A percentile compares a stretch with the other conserved stretches of the same genome.
phyloP scores from a whole-genome alignment of 1,139 yeast species.

The Protomyces lactucae-debilis region DNA sequence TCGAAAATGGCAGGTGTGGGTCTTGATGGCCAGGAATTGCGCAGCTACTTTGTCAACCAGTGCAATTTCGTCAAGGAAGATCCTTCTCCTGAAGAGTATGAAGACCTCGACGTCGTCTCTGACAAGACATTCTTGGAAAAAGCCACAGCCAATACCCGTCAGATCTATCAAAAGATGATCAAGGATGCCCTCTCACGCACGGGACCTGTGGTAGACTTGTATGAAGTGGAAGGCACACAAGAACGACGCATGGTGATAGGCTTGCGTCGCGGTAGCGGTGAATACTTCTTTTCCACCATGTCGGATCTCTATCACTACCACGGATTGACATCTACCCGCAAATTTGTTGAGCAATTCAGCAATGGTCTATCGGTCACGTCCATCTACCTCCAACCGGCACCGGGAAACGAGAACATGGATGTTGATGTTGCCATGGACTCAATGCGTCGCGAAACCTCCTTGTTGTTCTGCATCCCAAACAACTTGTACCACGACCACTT shows the following conservation, averaged over 20 bases:
- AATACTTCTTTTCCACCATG: slow-evolving; percentile 83
- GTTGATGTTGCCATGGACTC: slow-evolving; percentile 77
- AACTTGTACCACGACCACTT: slow-evolving; percentile 73
- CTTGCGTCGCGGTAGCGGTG: slow-evolving; percentile 75
- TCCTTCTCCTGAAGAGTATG: slow-evolving; percentile 43
- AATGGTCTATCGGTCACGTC: slow-evolving; percentile 85
- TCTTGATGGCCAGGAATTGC: slow-evolving; percentile 50
- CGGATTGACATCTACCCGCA: slow-evolving; percentile 76
- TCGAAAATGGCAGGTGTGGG: slow-evolving; percentile 56
- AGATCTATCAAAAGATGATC: slow-evolving; percentile 68
- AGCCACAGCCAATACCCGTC: slow-evolving; percentile 74
- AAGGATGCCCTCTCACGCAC: slow-evolving; percentile 65
- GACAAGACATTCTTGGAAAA: slow-evolving; percentile 75
- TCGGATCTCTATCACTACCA: slow-evolving; percentile 86
- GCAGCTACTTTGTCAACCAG: slow-evolving; percentile 82
- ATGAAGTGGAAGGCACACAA: slow-evolving; percentile 67
- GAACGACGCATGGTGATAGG: slow-evolving; percentile 89
- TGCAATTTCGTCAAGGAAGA: slow-evolving; percentile 52
- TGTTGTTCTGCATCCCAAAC: slow-evolving; percentile 85
- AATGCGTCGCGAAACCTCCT: slow-evolving; percentile 88
- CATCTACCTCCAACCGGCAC: slow-evolving; percentile 65
- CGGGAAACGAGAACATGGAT: slow-evolving; percentile 39
- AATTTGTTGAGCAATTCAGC: slow-evolving; percentile 89
- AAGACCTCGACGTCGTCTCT: slow-evolving; percentile 41
- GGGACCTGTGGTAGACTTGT: slow-evolving; percentile 90